phyloP scores from a whole-genome alignment of 176 grass and related monocot species.

The Rhynchospora pubera region DNA sequence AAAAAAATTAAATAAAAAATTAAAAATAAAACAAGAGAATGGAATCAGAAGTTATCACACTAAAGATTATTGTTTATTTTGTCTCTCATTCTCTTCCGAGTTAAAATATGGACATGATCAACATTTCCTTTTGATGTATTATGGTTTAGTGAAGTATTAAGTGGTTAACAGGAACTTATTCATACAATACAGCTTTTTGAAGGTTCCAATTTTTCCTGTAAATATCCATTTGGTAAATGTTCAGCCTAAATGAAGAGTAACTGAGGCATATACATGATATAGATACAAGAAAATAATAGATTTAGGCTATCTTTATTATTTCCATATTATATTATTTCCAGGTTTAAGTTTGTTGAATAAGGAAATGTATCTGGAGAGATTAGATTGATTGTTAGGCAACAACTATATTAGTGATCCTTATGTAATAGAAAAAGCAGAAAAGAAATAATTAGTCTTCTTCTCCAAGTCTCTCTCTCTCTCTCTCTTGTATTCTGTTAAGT shows the following conservation, averaged over 20 bases:
- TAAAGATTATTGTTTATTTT: not conserved
- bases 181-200: not conserved
- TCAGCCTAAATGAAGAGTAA: not conserved
- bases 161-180: not conserved
- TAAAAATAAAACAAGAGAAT: no score
- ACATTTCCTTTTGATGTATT: not conserved
- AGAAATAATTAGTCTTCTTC: no score
- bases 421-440: no score
- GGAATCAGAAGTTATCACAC: not conserved
- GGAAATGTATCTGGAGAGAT: no score
- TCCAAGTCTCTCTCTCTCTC: no score
- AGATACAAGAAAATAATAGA: no score
- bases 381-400: no score
- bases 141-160: not conserved
- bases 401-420: no score
- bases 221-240: not conserved
- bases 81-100: not conserved
- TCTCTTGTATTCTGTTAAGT: no score
- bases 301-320: no score
- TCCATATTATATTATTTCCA: no score
- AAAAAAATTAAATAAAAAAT: conserved; percentile 2
- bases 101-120: not conserved
- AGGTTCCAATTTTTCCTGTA: not conserved
- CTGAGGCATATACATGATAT: not conserved
- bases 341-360: no score